These are phyloP conservation scores for Volvox reticuliferus DNA, from an alignment of 139 green algal genomes.

Conservation along the genomic window DNA sequence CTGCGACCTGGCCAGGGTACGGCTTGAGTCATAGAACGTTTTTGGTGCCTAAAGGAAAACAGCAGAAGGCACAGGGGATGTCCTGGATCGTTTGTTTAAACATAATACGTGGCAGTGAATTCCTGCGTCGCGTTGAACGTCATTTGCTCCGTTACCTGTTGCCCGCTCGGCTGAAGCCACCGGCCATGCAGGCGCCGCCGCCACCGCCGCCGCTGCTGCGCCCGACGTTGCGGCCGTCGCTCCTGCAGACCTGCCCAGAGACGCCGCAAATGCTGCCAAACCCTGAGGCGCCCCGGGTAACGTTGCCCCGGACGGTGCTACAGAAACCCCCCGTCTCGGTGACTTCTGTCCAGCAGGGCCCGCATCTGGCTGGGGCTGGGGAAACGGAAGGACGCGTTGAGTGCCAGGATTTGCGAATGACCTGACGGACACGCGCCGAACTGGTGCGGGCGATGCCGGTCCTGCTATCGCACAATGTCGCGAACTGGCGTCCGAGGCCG, in stretches of 20 bases:
- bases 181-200: not conserved
- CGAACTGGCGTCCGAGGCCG: too few species aligned
- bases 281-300: not conserved
- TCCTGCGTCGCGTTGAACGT: too few species aligned
- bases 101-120: too few species aligned
- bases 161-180: not conserved
- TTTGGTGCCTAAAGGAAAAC: too few species aligned
- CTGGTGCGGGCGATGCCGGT: too few species aligned
- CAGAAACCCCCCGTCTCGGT: not conserved
- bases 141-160: not conserved
- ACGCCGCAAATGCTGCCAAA: not conserved
- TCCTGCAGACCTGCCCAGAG: not conserved
- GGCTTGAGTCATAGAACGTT: too few species aligned
- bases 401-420: too few species aligned
- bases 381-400: not conserved
- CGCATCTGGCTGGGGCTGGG: not conserved
- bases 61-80: too few species aligned
- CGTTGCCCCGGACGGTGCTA: not conserved
- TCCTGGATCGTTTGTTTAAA: too few species aligned
- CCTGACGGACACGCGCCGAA: too few species aligned
- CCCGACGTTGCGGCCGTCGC: not conserved
- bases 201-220: not conserved
- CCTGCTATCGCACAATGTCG: too few species aligned
- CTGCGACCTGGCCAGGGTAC: too few species aligned
- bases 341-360: not conserved